Base-by-base conservation (phyloP, 805 yeast genomes). In the Pichia paraexigua region DNA sequence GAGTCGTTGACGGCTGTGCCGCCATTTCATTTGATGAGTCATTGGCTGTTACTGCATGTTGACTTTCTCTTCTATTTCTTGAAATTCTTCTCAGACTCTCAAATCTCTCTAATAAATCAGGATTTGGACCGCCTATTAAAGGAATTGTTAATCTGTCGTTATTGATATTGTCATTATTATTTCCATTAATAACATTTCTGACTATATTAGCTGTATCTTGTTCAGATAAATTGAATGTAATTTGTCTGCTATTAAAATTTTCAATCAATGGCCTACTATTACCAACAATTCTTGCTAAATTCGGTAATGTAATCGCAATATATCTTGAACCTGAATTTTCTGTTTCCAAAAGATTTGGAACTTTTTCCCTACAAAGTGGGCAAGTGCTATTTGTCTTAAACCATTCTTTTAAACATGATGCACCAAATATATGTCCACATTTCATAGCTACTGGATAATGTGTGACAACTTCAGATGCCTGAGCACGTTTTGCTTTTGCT, bases 391-490 rank as follows among this genome's bases (percentile, higher is more conserved):
- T 82, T 24, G 78, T 70, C 54, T 76, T 77, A 47, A 92, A 77
- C 99, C 99, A 92, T 59, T 85, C 87, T 52, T 74, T 78, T 24
- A 90, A 71, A 70, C 99, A 92, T n/a, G 79, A 77, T 55, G 82
- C 76, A 8, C 99, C 98, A 71, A 94, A 92, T 0, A 82, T 63
- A 63, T 92, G 99, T 10, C 81, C 81, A 66, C 99, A 92, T 0
- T 96, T 94, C 77, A 92, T 73, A 52, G 76, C 71, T 1, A 86
- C 73, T 0, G 97, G 85, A 5, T 75, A 65, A 64, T 94, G 97
- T 8, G 63, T 60, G 57, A 70, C 76, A 55, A 59, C n/a, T 53
- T 61, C 43, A n/a, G 28, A 7, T 1, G 41, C 24, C 5, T 21
- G 27, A 5, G 51, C 60, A 62, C 20, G 43, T 52, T 54, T 24